Evolutionary conservation across 2,329 filamentous ascomycete genomes (phyloP), one percentile per base, ranked within the genome.

Genomic region (Anthostomella pinea): DNA sequence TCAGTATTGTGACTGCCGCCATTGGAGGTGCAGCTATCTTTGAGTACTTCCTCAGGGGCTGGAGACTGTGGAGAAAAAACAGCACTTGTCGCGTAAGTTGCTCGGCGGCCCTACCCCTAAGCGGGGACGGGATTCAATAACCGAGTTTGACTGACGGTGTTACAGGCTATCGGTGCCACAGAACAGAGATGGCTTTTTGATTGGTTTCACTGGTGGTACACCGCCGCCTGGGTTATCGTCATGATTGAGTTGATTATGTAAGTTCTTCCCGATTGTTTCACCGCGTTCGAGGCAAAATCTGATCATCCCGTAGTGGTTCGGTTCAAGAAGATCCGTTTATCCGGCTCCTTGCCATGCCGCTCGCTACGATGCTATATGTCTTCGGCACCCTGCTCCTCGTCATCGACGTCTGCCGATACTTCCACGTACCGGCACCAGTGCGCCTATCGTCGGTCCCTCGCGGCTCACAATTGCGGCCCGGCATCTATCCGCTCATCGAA

Each of bases 201-300:
- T 40, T 76, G 67, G 63, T 77, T 77, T 52, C 74, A 77, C 39
- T 77, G 73, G 73, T 75, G 75, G 45, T 67, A 75, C 29, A 69
- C 68, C 3, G 49, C 75, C 3, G 72, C 67, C 9, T 76, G 73
- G 72, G 63, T 75, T 30, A 68, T 75, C 38, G 65, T 77, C 50
- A 75, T 77, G 70, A 63, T 75, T 31, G 72, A 77, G 46, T 62
- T 77, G 15, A 73, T 77, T 45, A 66, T 73, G 53, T 58, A 49
- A 49, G 54, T 45, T 16, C 13, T 18, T 8, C 4, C 24, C 8
- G 3, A 29, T 13, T 27, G 10, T 10, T n/a, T 16, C 29, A n/a
- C 10, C 13, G 3, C 18, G n/a, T 18, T 7, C 23, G 14, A 3
- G 3, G 6, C 8, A 13, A 8, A 19, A 17, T 14, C 30, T 41